Conservation (phyloP, 306 rosid genomes). For the Malus asiatica region DNA sequence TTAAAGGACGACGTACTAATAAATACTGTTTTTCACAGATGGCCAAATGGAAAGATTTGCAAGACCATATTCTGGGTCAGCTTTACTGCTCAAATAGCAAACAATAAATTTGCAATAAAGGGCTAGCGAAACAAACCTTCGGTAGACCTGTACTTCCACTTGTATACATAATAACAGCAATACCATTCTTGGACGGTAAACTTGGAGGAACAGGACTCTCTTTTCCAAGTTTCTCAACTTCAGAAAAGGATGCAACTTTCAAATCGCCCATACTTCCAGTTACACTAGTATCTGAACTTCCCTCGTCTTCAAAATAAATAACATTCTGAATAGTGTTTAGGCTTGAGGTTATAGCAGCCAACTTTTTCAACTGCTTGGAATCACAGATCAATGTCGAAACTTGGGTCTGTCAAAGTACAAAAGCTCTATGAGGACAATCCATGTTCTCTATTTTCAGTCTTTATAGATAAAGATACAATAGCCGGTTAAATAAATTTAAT, state of each 20-base stretch:
- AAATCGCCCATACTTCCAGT: conserved; percentile 38
- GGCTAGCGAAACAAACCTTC: conserved; percentile 52
- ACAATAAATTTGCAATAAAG: conserved; percentile 1
- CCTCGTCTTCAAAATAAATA: conserved; percentile 67
- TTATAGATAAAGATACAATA: neutral
- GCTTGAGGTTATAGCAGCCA: conserved; percentile 55
- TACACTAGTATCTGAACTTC: conserved; percentile 25
- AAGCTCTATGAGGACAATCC: conserved; percentile 27
- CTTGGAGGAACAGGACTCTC: conserved; percentile 44
- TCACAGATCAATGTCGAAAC: conserved; percentile 75
- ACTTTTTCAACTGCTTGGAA: conserved; percentile 63
- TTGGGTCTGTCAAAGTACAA: conserved; percentile 58
- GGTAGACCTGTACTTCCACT: conserved; percentile 96
- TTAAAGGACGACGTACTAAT: neutral
- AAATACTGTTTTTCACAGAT: neutral
- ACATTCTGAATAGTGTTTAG: conserved; percentile 49
- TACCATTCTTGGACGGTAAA: conserved; percentile 61
- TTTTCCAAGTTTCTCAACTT: conserved; percentile 76
- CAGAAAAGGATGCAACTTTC: conserved; percentile 52
- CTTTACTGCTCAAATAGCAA: conserved; percentile 8
- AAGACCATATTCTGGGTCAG: conserved; percentile 4
- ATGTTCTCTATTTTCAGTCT: neutral
- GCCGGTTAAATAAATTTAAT: neutral
- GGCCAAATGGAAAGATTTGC: neutral
- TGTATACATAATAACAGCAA: conserved; percentile 88